These are phyloP conservation scores for Aphanomyces invadans DNA, from an alignment of 352 stramenopile species.

Conservation along the genomic window DNA sequence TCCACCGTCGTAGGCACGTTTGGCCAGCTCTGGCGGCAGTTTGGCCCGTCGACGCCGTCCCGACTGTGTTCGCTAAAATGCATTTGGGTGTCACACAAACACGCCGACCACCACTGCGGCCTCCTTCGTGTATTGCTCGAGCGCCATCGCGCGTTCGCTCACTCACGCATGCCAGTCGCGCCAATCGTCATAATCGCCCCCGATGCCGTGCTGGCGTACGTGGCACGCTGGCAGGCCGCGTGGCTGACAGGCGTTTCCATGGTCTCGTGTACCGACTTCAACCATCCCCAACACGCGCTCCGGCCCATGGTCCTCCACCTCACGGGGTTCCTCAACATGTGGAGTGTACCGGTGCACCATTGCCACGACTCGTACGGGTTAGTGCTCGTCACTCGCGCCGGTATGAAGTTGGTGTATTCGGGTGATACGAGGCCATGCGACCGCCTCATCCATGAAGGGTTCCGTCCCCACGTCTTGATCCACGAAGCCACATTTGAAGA, in stretches of 20 bases:
- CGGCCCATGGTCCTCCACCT: constrained; percentile 34
- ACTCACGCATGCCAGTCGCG: background rate
- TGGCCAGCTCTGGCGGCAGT: constrained; percentile 11
- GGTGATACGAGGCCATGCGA: constrained; percentile 11
- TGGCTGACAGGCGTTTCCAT: constrained; percentile 28
- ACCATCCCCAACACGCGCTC: constrained; percentile 31
- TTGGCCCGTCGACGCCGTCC: constrained; percentile 5
- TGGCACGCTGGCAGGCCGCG: constrained; percentile 37
- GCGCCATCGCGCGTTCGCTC: background rate
- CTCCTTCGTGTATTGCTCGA: constrained; percentile 27
- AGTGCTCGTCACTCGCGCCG: constrained; percentile 40
- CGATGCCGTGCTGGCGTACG: constrained; percentile 48
- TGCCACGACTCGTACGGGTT: constrained; percentile 75
- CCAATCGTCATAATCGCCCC: constrained; percentile 43
- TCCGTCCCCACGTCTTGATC: constrained; percentile 46
- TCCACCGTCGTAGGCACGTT: constrained; percentile 29
- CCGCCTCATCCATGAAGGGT: constrained; percentile 4
- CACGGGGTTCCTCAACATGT: constrained; percentile 31
- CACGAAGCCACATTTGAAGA: constrained; percentile 89
- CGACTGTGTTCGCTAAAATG: constrained; percentile 26
- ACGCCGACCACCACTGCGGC: constrained; percentile 34
- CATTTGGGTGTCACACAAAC: constrained; percentile 42
- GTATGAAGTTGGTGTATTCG: constrained; percentile 34
- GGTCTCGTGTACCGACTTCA: constrained; percentile 47
- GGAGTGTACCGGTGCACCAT: constrained; percentile 67